Evolutionary conservation across 352 stramenopile genomes (phyloP).

Genomic region (Blastocystis sp.): DNA sequence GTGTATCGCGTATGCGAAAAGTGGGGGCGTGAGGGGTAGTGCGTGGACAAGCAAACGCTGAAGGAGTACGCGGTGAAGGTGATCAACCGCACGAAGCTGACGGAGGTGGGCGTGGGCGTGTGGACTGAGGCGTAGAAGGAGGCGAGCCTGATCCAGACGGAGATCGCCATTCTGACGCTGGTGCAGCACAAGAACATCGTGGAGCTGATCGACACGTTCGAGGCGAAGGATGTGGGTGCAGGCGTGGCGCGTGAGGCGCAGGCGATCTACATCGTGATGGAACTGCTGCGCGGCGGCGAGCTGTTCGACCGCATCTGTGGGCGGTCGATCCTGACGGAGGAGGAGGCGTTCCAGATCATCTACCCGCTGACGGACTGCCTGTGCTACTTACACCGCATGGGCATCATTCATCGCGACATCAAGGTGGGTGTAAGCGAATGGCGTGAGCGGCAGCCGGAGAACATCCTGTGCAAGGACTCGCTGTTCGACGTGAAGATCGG

Average conservation of each 20-base stretch:
- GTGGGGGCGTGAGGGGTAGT: constrained; percentile 72
- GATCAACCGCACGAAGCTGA: constrained; percentile 86
- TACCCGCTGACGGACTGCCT: constrained; percentile 83
- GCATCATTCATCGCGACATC: constrained; percentile 80
- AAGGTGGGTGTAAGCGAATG: constrained; percentile 41
- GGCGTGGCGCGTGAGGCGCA: constrained; percentile 59
- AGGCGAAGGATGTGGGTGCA: constrained; percentile 76
- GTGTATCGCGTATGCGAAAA: constrained; percentile 81
- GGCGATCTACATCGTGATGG: constrained; percentile 95
- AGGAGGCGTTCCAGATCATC: constrained; percentile 83
- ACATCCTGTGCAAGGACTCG: constrained; percentile 82
- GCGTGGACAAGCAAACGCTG: constrained; percentile 75
- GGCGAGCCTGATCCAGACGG: constrained; percentile 83
- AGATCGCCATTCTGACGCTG: constrained; percentile 89
- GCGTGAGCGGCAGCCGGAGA: constrained; percentile 74
- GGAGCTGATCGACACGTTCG: constrained; percentile 82
- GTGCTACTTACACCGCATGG: constrained; percentile 84
- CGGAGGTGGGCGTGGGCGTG: constrained; percentile 70
- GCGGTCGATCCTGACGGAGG: constrained; percentile 81
- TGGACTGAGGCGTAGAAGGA: constrained; percentile 74
- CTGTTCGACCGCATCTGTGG: constrained; percentile 92
- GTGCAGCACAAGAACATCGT: constrained; percentile 76
- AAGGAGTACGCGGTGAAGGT: constrained; percentile 83
- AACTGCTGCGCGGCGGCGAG: constrained; percentile 90
- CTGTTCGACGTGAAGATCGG: constrained; percentile 76